These are phyloP conservation scores for Diaporthe australafricana DNA, from an alignment of 2,329 filamentous ascomycete species.

Conservation along the genomic window DNA sequence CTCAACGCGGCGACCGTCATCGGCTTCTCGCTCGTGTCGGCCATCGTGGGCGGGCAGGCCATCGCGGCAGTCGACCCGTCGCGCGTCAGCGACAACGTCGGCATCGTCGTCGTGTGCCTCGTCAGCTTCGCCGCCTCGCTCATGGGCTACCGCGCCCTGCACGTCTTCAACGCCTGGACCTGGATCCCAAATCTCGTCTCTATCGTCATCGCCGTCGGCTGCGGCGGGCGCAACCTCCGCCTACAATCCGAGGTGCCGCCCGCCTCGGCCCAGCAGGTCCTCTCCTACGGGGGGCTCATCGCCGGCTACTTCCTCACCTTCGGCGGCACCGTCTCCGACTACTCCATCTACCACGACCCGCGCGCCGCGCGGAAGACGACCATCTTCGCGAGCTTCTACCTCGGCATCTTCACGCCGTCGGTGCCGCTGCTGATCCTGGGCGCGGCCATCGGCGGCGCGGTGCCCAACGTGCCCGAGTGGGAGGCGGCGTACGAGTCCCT, in stretches of 20 bases:
- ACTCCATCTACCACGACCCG: conserved; percentile 66
- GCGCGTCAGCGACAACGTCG: conserved; percentile 62
- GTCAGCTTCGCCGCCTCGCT: conserved; percentile 66
- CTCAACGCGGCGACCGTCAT: conserved; percentile 68
- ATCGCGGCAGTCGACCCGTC: conserved; percentile 60
- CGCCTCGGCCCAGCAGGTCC: conserved; percentile 50
- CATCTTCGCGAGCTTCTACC: conserved; percentile 62
- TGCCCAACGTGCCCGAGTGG: conserved; percentile 57
- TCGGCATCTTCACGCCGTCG: conserved; percentile 62
- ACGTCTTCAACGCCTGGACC: conserved; percentile 66
- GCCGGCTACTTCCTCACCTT: conserved; percentile 66
- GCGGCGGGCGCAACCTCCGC: conserved; percentile 61
- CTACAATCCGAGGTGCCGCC: conserved; percentile 56
- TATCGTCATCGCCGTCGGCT: conserved; percentile 63
- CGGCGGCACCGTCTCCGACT: conserved; percentile 65
- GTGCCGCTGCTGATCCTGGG: conserved; percentile 61
- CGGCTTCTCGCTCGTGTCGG: conserved; percentile 68
- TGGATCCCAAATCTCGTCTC: conserved; percentile 67
- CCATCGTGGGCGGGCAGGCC: conserved; percentile 66
- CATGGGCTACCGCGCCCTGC: conserved; percentile 65
- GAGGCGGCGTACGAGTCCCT: conserved; percentile 53
- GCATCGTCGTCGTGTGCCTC: conserved; percentile 67
- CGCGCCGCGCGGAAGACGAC: conserved; percentile 43
- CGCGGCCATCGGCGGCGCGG: conserved; percentile 62
- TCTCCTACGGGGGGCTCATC: conserved; percentile 59